Evolutionary conservation across 2,329 filamentous ascomycete species (phyloP), one percentile per base, ranked within the genome.

Genomic region (Karstenula rhodostoma): DNA sequence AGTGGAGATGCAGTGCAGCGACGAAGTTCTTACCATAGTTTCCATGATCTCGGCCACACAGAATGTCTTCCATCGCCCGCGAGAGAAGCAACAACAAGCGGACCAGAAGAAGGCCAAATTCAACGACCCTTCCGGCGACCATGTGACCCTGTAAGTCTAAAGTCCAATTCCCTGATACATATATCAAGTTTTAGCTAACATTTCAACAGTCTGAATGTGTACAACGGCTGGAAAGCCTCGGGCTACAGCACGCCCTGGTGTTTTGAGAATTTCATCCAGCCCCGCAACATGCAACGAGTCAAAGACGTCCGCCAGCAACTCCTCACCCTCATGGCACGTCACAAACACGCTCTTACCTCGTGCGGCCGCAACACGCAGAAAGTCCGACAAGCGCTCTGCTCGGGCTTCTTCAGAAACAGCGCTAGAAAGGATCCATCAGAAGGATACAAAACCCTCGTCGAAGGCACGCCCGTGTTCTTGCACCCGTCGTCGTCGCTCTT

Each of bases 31-130:
- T 27, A 94, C 88, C 65, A 97, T 99, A 61, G 93, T 99, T 2
- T 69, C 72, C 53, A 76, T 77, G 73, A 87, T 99, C 57, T 94
- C 91, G 42, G 81, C 78, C 13, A 89, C 95, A 10, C 88, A 90
- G 57, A 91, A 87, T 2, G 88, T 97, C 46, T 99, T 98, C 80
- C 96, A 97, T 78, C 89, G 96, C 0, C 95, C 96, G 0, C 97
- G 97, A 73, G 96, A 99, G 75, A 99, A 99, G 81, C 94, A 98
- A 74, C 86, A 91, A 50, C 93, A 97, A 77, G 95, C 96, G 3
- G 95, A 99, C 74, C 92, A 97, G 78, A 98, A 98, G 83, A 97
- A 97, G 79, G 86, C 93, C 66, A 97, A 97, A 77, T 99, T 99
- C 80, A 93, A 97, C 80, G 95, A 99, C 72, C 91, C 94, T 0